phyloP scores from a whole-genome alignment of 768 basidiomycete species.

The Naematelia encephala region DNA sequence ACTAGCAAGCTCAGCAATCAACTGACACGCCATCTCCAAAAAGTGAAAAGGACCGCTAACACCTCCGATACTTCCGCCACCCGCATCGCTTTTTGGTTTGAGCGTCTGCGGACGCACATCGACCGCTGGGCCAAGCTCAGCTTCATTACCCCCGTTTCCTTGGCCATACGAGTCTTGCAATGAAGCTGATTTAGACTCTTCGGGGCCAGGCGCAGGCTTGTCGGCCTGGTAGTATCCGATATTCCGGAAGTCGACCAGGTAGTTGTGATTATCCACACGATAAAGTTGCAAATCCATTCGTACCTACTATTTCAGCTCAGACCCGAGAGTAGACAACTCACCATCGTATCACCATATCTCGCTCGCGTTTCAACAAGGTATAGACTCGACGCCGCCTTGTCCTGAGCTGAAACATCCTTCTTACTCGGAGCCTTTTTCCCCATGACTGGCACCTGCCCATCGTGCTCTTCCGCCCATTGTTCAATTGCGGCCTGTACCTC shows the following conservation, averaged over 20 bases:
- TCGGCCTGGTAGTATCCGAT: conserved; percentile 72
- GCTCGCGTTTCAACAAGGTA: conserved; percentile 94
- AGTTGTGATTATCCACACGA: conserved; percentile 91
- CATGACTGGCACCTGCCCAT: conserved; percentile 55
- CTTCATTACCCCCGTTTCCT: not conserved
- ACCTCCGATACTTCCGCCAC: conserved; percentile 44
- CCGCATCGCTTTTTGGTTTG: conserved; percentile 14
- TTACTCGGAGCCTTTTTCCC: conserved; percentile 51
- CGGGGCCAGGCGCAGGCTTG: not conserved
- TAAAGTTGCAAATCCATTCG: conserved; percentile 97
- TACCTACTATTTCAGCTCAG: conserved; percentile 57
- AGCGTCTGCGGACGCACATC: conserved; percentile 4
- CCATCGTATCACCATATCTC: conserved; percentile 84
- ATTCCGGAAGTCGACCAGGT: conserved; percentile 97
- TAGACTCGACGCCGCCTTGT: conserved; percentile 57
- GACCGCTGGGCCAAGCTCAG: not conserved
- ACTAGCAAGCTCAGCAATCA: conserved; percentile 85
- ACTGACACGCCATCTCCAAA: conserved; percentile 88
- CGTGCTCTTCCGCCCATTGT: conserved; percentile 53
- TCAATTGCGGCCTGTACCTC: conserved; percentile 65
- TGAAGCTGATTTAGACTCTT: not conserved
- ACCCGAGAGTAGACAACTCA: conserved; percentile 53
- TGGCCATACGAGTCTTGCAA: not conserved
- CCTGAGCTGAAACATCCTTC: conserved; percentile 50
- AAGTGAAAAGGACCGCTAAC: conserved; percentile 77